These are phyloP conservation scores for Candida parachauliodes DNA, from an alignment of 805 yeast genomes.

Conservation along the genomic window DNA sequence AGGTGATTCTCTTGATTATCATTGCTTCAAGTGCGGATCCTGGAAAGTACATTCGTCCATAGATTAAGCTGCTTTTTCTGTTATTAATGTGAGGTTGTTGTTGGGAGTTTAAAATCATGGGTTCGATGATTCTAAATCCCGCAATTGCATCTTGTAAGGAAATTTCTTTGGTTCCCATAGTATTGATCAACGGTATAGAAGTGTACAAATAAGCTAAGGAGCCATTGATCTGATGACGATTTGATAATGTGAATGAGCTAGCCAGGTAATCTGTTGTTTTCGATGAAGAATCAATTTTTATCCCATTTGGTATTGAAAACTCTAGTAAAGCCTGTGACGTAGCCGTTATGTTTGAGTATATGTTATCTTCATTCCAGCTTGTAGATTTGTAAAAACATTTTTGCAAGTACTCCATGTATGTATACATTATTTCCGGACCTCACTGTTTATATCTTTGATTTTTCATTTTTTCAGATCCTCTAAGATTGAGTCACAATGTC, in stretches of 20 bases:
- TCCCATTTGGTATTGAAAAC: conserved; percentile 68
- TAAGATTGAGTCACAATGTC: conserved; percentile 6
- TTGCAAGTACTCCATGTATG: conserved; percentile 84
- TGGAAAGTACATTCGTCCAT: conserved; percentile 88
- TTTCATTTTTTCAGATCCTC: neutral
- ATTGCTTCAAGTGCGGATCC: conserved; percentile 84
- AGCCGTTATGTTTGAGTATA: conserved; percentile 72
- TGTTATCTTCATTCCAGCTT: conserved; percentile 75
- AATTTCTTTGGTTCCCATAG: conserved; percentile 49
- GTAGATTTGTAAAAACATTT: conserved; percentile 66
- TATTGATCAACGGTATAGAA: conserved; percentile 50
- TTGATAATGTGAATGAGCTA: conserved; percentile 67
- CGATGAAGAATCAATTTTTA: conserved; percentile 63
- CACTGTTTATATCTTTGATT: neutral
- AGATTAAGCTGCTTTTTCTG: conserved; percentile 47
- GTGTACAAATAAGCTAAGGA: conserved; percentile 79
- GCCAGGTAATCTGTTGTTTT: conserved; percentile 68
- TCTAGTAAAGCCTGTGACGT: conserved; percentile 68
- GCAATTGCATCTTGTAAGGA: conserved; percentile 65
- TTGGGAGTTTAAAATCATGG: conserved; percentile 20
- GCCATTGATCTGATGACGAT: conserved; percentile 65
- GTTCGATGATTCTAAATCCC: conserved; percentile 61
- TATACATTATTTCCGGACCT: conserved; percentile 46
- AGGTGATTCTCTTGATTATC: conserved; percentile 61
- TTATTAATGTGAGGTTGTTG: neutral